These are phyloP conservation scores for Boletellus deceptivus DNA, from an alignment of 1,284 basidiomycete genomes.

Conservation along the genomic window DNA sequence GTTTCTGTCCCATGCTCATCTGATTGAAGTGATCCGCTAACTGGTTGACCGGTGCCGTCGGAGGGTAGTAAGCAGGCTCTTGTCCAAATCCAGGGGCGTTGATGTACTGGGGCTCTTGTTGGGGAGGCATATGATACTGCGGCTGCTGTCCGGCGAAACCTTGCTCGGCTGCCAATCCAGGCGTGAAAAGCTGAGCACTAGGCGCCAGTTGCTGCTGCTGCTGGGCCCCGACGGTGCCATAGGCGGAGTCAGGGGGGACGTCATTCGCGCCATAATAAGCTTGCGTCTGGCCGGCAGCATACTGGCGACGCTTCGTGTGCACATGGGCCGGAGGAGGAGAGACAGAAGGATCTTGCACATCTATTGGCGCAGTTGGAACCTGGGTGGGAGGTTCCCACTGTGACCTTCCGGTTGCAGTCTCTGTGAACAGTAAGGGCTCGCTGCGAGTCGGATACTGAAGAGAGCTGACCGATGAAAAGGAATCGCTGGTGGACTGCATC, in stretches of 20 bases:
- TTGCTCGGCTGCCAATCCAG: constrained; percentile 68
- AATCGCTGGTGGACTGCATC: constrained; percentile 78
- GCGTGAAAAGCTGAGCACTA: constrained; percentile 78
- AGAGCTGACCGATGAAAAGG: constrained; percentile 71
- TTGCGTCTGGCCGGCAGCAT: constrained; percentile 87
- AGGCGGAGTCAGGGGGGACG: constrained; percentile 39
- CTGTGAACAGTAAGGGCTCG: constrained; percentile 32
- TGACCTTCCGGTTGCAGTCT: constrained; percentile 54
- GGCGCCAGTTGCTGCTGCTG: constrained; percentile 42
- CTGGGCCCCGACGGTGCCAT: constrained; percentile 35
- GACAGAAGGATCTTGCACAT: constrained; percentile 37
- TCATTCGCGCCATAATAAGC: constrained; percentile 70
- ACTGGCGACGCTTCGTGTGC: constrained; percentile 76
- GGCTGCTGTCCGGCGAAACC: constrained; percentile 59
- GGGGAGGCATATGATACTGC: constrained; percentile 46
- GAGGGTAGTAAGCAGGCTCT: constrained; percentile 53
- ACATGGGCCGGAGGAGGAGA: constrained; percentile 38
- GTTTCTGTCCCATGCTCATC: constrained; percentile 80
- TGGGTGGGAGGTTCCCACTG: constrained; percentile 64
- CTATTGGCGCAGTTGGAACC: constrained; percentile 37
- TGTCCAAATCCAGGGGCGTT: constrained; percentile 47
- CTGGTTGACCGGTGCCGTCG: constrained; percentile 52
- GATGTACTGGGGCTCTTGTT: constrained; percentile 58
- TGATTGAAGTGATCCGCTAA: constrained; percentile 84
- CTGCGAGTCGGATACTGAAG: neutral